phyloP scores from a whole-genome alignment of 371 early-diverging fungal species.

The Mucor circinelloides region DNA sequence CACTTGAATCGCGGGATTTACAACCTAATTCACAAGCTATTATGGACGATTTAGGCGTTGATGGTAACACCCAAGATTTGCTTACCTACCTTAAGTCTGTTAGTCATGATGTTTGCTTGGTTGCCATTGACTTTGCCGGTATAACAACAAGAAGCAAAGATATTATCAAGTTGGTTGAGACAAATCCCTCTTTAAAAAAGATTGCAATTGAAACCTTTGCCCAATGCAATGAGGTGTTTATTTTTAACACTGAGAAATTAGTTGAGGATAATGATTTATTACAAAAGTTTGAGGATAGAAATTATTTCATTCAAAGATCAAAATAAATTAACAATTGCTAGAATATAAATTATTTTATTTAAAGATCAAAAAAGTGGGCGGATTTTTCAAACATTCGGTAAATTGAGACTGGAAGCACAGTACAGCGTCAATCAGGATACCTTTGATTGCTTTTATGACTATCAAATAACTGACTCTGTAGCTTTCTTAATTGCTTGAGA shows the following conservation, averaged over 20 bases:
- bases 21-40: too few relatives aligned
- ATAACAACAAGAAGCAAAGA: constrained; percentile 18
- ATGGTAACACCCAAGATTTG: neutral
- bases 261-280: constrained; percentile 8
- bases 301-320: constrained; percentile 5
- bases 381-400: too few relatives aligned
- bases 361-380: too few relatives aligned
- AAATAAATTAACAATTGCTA: constrained; percentile 13
- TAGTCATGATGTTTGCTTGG: constrained; percentile 13
- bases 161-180: constrained; percentile 6
- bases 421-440: too few relatives aligned
- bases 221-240: constrained; percentile 12
- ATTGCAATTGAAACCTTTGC: constrained; percentile 21
- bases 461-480: too few relatives aligned
- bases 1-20: too few relatives aligned
- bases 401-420: too few relatives aligned
- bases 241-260: constrained; percentile 13
- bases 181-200: constrained; percentile 16
- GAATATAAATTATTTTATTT: constrained; percentile 21
- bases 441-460: too few relatives aligned
- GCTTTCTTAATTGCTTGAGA: too few relatives aligned
- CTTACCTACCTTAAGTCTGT: constrained; percentile 9
- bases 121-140: constrained; percentile 14
- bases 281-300: constrained; percentile 14
- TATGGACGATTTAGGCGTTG: too few relatives aligned